phyloP scores from a whole-genome alignment of 169 alveolate genomes.

The Cryptosporidium bovis region DNA sequence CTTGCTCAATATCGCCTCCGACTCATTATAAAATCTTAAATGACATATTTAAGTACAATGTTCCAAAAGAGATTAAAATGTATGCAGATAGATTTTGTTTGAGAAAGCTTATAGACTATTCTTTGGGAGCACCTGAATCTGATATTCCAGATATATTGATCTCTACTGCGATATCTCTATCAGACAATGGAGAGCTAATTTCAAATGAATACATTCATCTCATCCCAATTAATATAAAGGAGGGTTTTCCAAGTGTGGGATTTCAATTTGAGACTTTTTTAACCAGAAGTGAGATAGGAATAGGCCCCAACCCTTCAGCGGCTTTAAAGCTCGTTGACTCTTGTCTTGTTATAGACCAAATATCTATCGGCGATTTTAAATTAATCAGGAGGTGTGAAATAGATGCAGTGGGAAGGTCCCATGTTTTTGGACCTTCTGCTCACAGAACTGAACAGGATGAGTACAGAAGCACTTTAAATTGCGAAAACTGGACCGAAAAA shows the following conservation, averaged over 20 bases:
- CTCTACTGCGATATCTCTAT: constrained; percentile 2
- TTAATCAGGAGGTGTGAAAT: constrained; percentile 40
- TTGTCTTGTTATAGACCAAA: constrained; percentile 33
- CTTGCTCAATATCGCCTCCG: constrained; percentile 28
- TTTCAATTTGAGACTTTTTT: constrained; percentile 62
- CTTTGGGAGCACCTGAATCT: background rate
- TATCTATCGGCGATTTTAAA: constrained; percentile 32
- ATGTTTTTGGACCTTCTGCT: constrained; percentile 28
- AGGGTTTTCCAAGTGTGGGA: constrained; percentile 64
- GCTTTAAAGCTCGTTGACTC: constrained; percentile 29
- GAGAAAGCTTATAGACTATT: constrained; percentile 18
- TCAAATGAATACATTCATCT: background rate
- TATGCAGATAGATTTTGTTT: constrained; percentile 62
- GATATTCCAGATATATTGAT: constrained; percentile 36
- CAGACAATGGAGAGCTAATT: background rate
- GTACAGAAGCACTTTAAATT: background rate
- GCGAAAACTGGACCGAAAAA: constrained; percentile 30
- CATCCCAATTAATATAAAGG: constrained; percentile 36
- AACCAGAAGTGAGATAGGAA: constrained; percentile 18
- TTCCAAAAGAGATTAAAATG: background rate
- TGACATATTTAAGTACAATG: constrained; percentile 3
- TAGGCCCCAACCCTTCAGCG: constrained; percentile 32
- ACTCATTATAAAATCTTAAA: constrained; percentile 12
- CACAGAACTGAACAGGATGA: constrained; percentile 10
- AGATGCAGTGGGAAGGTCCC: constrained; percentile 28